Conservation (phyloP, 306 rosid species). For the Glycyrrhiza uralensis region DNA sequence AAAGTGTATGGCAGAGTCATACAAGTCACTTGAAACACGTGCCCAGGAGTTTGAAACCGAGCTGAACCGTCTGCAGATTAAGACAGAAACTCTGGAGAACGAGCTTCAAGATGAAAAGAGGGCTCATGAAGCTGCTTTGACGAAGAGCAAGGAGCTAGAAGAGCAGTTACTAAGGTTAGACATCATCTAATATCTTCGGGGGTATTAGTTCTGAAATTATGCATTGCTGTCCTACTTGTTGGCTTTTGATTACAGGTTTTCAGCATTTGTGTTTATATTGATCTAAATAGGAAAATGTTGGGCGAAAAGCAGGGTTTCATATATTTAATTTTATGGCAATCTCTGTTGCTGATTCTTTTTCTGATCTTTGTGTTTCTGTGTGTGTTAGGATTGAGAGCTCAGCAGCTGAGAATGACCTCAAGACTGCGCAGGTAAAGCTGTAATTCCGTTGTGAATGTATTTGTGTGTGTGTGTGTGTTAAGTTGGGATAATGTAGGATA, state of each 20-base stretch:
- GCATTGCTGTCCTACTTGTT: background rate
- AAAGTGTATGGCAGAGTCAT: constrained; percentile 97
- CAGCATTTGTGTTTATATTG: constrained; percentile 7
- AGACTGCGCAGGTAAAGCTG: constrained; percentile 61
- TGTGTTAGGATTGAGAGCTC: constrained; percentile 57
- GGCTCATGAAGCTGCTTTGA: constrained; percentile 64
- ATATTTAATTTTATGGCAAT: background rate
- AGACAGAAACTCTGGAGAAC: constrained; percentile 61
- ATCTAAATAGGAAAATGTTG: background rate
- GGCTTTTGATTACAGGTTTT: constrained; percentile 1
- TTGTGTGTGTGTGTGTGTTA: too few relatives aligned
- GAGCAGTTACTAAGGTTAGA: constrained; percentile 76
- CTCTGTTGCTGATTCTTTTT: background rate
- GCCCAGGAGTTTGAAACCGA: constrained; percentile 74
- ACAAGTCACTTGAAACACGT: constrained; percentile 82
- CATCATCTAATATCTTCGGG: background rate
- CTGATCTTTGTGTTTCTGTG: constrained; percentile 26
- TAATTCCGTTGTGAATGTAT: constrained; percentile 4
- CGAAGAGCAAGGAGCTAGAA: constrained; percentile 69
- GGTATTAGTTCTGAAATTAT: constrained; percentile 1
- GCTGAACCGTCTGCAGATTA: constrained; percentile 50
- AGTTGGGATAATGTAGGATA: background rate
- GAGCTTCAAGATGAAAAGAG: constrained; percentile 77
- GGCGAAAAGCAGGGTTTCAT: constrained; percentile 1
- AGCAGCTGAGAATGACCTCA: constrained; percentile 46